These are phyloP conservation scores for Puccinia hordei DNA, from an alignment of 1,284 basidiomycete genomes.

Conservation along the genomic window DNA sequence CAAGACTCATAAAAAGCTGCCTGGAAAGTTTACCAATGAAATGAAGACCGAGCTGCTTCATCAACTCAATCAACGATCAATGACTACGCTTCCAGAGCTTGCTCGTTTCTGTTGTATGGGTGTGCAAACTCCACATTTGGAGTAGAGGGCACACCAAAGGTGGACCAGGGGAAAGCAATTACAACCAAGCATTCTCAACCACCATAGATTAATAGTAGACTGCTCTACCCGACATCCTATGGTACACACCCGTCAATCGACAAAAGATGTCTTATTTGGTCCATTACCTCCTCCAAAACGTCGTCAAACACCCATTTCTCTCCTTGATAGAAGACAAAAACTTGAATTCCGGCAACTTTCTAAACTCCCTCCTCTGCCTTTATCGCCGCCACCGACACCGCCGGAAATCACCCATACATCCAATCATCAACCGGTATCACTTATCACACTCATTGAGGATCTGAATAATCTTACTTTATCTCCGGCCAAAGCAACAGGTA, in stretches of 20 bases:
- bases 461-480: not conserved
- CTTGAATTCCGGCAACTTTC: not conserved
- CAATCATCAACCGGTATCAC: not conserved
- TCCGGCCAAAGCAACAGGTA: not conserved
- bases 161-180: too few relatives aligned
- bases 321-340: not conserved
- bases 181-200: too few relatives aligned
- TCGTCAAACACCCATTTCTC: not conserved
- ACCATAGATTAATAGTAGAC: not conserved
- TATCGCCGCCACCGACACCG: not conserved
- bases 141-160: too few relatives aligned
- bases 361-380: not conserved
- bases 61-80: too few relatives aligned
- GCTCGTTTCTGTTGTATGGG: too few relatives aligned
- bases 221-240: not conserved
- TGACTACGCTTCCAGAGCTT: too few relatives aligned
- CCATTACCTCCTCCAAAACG: not conserved
- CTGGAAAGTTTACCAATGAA: too few relatives aligned
- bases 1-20: too few relatives aligned
- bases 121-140: too few relatives aligned
- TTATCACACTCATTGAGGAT: not conserved
- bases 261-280: not conserved
- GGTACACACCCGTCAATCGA: not conserved
- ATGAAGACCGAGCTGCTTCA: too few relatives aligned
- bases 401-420: not conserved